A percentile compares a stretch with the other conserved stretches of the same genome.
Conservation (phyloP, 1,284 basidiomycete genomes). For the Tremellales sp. region DNA sequence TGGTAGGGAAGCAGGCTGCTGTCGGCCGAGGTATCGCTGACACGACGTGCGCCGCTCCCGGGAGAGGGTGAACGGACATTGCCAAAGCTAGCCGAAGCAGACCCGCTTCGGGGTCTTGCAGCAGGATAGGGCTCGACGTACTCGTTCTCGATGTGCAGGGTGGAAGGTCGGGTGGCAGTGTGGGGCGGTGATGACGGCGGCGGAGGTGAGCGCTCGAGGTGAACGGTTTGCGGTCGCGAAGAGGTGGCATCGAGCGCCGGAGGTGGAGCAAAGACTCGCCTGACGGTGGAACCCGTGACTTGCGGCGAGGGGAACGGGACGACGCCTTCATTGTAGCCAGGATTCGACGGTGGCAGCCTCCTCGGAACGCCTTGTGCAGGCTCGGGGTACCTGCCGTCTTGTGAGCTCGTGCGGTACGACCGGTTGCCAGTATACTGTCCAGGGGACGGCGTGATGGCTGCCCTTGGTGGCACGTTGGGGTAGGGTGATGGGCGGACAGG, state of each 20-base stretch:
- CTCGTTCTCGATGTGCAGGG: too few relatives aligned
- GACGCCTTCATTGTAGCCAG: constrained; percentile 12
- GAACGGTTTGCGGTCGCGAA: constrained; percentile 20
- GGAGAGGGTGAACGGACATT: too few relatives aligned
- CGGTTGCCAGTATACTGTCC: constrained; percentile 15
- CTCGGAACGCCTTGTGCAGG: constrained; percentile 11
- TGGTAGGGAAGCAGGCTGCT: too few relatives aligned
- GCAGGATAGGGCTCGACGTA: not conserved
- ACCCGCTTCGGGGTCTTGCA: constrained; percentile 23
- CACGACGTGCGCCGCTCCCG: too few relatives aligned
- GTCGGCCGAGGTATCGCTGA: too few relatives aligned
- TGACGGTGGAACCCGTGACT: not conserved
- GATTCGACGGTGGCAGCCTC: constrained; percentile 8
- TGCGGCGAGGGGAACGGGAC: constrained; percentile 35
- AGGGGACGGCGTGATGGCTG: constrained; percentile 21
- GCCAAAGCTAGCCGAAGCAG: too few relatives aligned
- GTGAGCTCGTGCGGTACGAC: constrained; percentile 20
- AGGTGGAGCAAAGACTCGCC: too few relatives aligned
- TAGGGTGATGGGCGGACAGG: constrained; percentile 17
- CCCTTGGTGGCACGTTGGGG: constrained; percentile 18
- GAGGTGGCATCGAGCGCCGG: constrained; percentile 6
- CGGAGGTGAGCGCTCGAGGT: constrained; percentile 29
- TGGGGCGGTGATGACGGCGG: constrained; percentile 28
- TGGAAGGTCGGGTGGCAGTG: constrained; percentile 27
- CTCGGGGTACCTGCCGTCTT: constrained; percentile 35